Conservation (phyloP, 352 stramenopile species). For the Phytopythium ostracodes region DNA sequence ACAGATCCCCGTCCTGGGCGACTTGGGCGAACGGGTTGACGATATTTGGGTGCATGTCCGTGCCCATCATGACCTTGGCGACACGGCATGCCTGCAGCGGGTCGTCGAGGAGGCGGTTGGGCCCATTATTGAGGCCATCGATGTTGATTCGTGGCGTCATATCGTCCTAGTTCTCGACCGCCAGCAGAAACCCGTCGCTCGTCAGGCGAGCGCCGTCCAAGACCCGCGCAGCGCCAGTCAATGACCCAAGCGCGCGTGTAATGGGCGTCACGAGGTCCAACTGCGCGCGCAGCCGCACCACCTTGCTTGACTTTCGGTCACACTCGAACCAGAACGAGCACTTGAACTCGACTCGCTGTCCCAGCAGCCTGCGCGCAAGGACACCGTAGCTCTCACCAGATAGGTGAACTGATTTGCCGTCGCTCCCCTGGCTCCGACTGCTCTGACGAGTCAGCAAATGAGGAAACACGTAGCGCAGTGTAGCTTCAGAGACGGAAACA, state of each 20-base stretch:
- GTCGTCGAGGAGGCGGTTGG: constrained; percentile 9
- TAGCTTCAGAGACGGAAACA: constrained; percentile 13
- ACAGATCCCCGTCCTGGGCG: constrained; percentile 12
- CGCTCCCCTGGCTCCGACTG: too few species aligned
- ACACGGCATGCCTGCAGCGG: constrained; percentile 14
- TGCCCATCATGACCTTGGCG: constrained; percentile 3
- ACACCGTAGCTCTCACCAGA: neutral
- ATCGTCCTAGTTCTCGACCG: too few species aligned
- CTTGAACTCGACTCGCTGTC: constrained; percentile 3
- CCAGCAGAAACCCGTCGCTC: neutral
- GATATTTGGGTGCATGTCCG: constrained; percentile 17
- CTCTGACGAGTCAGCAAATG: constrained; percentile 8
- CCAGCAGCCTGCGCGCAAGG: neutral
- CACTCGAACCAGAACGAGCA: constrained; percentile 1
- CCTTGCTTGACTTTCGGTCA: neutral
- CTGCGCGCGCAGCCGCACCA: neutral
- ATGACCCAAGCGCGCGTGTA: neutral
- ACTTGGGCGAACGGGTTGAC: constrained; percentile 14
- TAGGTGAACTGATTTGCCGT: neutral
- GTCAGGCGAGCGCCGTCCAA: constrained; percentile 1
- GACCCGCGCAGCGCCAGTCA: neutral
- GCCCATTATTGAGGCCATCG: too few species aligned
- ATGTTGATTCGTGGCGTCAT: too few species aligned
- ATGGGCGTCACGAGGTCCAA: neutral
- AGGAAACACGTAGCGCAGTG: constrained; percentile 12